A percentile compares a stretch with the other conserved stretches of the same genome.
These are phyloP conservation scores for Massarina eburnea DNA, from an alignment of 2,329 filamentous ascomycete genomes.

Conservation along the genomic window DNA sequence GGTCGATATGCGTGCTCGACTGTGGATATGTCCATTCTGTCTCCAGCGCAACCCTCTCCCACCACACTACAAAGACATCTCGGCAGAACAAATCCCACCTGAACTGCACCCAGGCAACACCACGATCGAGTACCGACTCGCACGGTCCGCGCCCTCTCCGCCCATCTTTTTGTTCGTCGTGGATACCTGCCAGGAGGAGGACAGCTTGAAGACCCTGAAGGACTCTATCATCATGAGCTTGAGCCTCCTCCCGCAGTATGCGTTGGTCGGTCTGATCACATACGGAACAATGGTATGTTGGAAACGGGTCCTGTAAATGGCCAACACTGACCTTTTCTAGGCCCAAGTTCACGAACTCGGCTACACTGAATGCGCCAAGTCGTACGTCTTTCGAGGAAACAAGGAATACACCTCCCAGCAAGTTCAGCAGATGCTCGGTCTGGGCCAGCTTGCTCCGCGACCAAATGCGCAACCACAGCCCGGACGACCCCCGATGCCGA, in stretches of 20 bases:
- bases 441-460: conserved; percentile 71
- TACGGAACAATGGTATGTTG: conserved; percentile 83
- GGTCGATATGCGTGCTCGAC: conserved; percentile 77
- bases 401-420: conserved; percentile 99
- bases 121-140: conserved; percentile 85
- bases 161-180: conserved; percentile 88
- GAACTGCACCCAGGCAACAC: conserved; percentile 81
- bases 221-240: conserved; percentile 86
- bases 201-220: conserved; percentile 79
- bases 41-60: conserved; percentile 80
- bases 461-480: conserved; percentile 70
- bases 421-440: conserved; percentile 98
- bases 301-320: not conserved
- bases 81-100: conserved; percentile 76
- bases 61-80: conserved; percentile 88
- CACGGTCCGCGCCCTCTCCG: conserved; percentile 78
- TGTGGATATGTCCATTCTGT: conserved; percentile 91
- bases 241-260: conserved; percentile 77
- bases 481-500: conserved; percentile 67
- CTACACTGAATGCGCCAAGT: conserved; percentile 97
- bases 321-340: conserved; percentile 48
- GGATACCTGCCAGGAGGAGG: conserved; percentile 85
- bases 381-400: conserved; percentile 95
- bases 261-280: conserved; percentile 80
- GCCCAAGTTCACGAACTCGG: conserved; percentile 97